Evolutionary conservation across 129 eudicot species (phyloP).

Genomic region (Flaveria brownii): DNA sequence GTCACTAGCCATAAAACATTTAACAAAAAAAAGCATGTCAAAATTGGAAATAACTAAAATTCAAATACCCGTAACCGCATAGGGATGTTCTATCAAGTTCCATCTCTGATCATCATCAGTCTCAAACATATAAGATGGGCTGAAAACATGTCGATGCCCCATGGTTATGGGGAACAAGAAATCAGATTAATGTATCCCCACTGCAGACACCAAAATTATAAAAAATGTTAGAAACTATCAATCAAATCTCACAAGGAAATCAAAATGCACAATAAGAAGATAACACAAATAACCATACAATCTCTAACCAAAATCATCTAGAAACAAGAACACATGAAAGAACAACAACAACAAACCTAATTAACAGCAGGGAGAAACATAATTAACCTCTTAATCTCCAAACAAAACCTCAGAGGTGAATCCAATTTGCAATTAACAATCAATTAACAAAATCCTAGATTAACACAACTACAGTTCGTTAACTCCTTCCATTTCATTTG

Average conservation of each 20-base stretch:
- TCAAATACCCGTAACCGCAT: constrained; percentile 40
- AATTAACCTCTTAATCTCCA: not conserved
- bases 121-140: constrained; percentile 48
- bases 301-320: not conserved
- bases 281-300: too few species aligned
- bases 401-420: not conserved
- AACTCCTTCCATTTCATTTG: not conserved
- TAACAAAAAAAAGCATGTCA: not conserved
- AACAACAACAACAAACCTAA: not conserved
- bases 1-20: not conserved
- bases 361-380: not conserved
- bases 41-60: not conserved
- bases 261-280: not conserved
- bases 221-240: not conserved
- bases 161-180: constrained; percentile 33
- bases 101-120: constrained; percentile 51
- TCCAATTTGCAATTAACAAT: not conserved
- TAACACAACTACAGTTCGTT: too few species aligned
- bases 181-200: constrained; percentile 30
- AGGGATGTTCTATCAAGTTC: constrained; percentile 50
- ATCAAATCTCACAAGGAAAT: not conserved
- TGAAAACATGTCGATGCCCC: constrained; percentile 60
- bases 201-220: constrained; percentile 11
- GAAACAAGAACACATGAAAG: too few species aligned
- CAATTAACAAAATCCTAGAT: too few species aligned